Evolutionary conservation across 768 basidiomycete species (phyloP), one percentile per base, ranked within the genome.

Genomic region (Suillus subalutaceus): DNA sequence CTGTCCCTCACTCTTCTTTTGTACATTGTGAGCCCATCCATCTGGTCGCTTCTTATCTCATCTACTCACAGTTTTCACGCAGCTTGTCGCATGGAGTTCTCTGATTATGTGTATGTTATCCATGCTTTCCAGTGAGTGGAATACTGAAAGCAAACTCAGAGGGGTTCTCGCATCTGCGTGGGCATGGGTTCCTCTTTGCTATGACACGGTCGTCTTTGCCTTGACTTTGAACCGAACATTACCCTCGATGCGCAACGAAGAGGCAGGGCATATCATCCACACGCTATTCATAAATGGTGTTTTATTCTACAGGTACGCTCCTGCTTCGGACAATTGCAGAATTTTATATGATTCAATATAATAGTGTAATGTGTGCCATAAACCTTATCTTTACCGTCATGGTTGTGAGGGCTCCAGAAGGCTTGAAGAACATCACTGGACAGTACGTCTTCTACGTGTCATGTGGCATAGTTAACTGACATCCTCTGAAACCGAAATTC

Each of bases 61-160:
- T 43, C 1, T 7, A 30, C 26, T 60, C 26, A 67, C 10, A 10
- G 1, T n/a, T 30, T 43, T 23, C 23, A n/a, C 23, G 43, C 53
- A 83, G 82, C 80, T 15, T 83, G 82, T 67, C 76, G 75, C 4
- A 79, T 82, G 82, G 75, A 82, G 15, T 78, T 82, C 37, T 62
- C 71, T 43, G 10, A 20, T 18, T 7, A 2, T 3, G 16, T 73
- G 79, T 81, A 66, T 50, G 68, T 61, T 15, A 26, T 60, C 5
- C 6, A 20, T 60, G 23, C 26, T 60, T 30, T 43, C 30, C 18
- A 30, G 10, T 5, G 3, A 30, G 26, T 43, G 26, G 9, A 12
- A 13, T 16, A 12, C 59, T 60, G 38, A 60, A 15, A 30, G 26
- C 16, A 26, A 41, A 10, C 26, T 32, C 30, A 77, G 75, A 9